Conservation (phyloP, 306 rosid genomes). For the Vicia villosa region DNA sequence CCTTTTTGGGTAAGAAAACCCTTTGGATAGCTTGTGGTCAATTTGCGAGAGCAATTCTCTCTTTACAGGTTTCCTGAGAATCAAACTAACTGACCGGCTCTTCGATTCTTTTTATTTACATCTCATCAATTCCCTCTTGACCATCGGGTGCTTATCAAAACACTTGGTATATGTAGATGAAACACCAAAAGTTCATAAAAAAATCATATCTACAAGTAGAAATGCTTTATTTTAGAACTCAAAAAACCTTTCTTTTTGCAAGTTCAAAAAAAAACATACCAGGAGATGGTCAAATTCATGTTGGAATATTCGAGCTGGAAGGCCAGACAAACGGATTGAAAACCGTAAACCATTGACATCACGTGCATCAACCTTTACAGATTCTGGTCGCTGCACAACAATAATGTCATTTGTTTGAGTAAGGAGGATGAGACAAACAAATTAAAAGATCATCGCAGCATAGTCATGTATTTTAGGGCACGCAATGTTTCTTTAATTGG, state of each 20-base stretch:
- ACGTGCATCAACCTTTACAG: slow-evolving; percentile 80
- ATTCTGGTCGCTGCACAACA: slow-evolving; percentile 76
- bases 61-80: background rate
- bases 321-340: slow-evolving; percentile 65
- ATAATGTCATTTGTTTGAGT: slow-evolving; percentile 16
- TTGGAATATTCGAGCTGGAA: slow-evolving; percentile 92
- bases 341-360: slow-evolving; percentile 69
- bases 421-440: slow-evolving; percentile 8
- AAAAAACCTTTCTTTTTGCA: background rate
- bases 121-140: background rate
- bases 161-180: slow-evolving; percentile 14
- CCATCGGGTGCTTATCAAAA: background rate
- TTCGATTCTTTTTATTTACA: background rate
- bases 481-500: background rate
- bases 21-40: too few species aligned
- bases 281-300: slow-evolving; percentile 94
- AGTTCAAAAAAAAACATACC: slow-evolving; percentile 49
- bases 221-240: background rate
- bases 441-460: slow-evolving; percentile 6
- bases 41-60: background rate
- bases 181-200: background rate
- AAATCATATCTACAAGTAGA: background rate
- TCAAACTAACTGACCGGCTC: background rate
- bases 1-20: background rate
- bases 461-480: slow-evolving; percentile 23